Percentiles rank a stretch among this genome's conserved stretches.
phyloP scores from a whole-genome alignment of 768 basidiomycete species.

The Rhodosporidiobolus sp. region DNA sequence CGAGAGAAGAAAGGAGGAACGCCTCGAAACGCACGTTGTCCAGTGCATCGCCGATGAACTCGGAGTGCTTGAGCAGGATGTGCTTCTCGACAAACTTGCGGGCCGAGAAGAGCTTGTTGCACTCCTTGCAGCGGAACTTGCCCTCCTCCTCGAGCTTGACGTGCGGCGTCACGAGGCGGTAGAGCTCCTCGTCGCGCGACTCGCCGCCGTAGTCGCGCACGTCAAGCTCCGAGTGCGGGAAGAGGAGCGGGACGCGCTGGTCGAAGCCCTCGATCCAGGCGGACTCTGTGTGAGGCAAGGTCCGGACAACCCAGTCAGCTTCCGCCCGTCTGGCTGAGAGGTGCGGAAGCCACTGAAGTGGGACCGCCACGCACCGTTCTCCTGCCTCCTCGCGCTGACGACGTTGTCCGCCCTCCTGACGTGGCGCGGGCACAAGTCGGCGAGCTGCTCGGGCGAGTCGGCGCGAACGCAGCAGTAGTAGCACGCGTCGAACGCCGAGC shows the following conservation, averaged over 20 bases:
- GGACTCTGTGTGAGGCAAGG: conserved; percentile 56
- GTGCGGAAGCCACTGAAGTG: too few species aligned
- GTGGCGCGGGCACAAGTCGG: conserved; percentile 91
- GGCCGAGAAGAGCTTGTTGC: conserved; percentile 96
- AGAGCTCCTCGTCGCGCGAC: conserved; percentile 79
- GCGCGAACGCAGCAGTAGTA: conserved; percentile 94
- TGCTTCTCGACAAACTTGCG: conserved; percentile 97
- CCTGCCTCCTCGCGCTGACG: conserved; percentile 17
- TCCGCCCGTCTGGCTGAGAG: conserved; percentile 24
- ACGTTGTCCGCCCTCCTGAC: conserved; percentile 64
- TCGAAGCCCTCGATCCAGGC: conserved; percentile 89
- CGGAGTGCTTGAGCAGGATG: conserved; percentile 88
- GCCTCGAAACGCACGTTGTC: conserved; percentile 64
- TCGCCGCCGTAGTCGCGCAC: conserved; percentile 85
- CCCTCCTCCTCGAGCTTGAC: conserved; percentile 96
- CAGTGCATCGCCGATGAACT: conserved; percentile 64
- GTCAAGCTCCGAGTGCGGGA: conserved; percentile 75
- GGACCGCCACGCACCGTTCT: not conserved
- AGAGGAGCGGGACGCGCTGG: conserved; percentile 73
- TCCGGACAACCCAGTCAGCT: not conserved
- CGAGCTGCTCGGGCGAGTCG: conserved; percentile 90
- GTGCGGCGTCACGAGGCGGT: conserved; percentile 69
- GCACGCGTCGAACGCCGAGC: conserved; percentile 88
- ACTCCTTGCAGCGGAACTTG: conserved; percentile 90
- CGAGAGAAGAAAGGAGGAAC: not conserved